Percentiles rank a stretch among this genome's conserved stretches.
Evolutionary conservation across 768 basidiomycete species (phyloP).

Genomic region (Butyriboletus loyo): DNA sequence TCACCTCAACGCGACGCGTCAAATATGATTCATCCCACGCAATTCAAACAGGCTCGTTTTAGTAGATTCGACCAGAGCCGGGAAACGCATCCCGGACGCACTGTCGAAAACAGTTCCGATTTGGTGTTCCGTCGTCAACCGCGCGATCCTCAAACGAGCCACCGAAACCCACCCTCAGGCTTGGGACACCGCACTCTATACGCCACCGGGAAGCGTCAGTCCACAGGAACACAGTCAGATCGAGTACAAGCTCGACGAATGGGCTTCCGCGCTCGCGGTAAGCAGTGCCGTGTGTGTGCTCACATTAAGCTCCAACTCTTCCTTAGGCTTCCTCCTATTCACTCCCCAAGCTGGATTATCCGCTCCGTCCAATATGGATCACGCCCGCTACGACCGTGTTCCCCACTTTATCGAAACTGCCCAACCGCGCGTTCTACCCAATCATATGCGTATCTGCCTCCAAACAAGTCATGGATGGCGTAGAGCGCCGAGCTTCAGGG

Average conservation of each 20-base stretch:
- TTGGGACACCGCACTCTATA: slow-evolving; percentile 66
- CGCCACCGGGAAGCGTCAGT: slow-evolving; percentile 66
- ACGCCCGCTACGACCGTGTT: slow-evolving; percentile 64
- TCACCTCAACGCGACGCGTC: not conserved
- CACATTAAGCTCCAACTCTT: not conserved
- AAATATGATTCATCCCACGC: not conserved
- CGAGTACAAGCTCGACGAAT: slow-evolving; percentile 54
- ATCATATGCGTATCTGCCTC: slow-evolving; percentile 88
- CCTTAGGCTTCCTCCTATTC: slow-evolving; percentile 66
- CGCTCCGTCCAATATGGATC: slow-evolving; percentile 86
- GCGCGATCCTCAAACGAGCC: slow-evolving; percentile 40
- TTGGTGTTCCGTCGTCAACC: slow-evolving; percentile 90
- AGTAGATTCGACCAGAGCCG: slow-evolving; percentile 90
- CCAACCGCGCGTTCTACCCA: slow-evolving; percentile 48
- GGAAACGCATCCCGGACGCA: slow-evolving; percentile 93
- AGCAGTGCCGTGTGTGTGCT: too few relatives aligned
- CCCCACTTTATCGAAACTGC: slow-evolving; percentile 35
- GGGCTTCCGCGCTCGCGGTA: slow-evolving; percentile 71
- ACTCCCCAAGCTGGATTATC: slow-evolving; percentile 55
- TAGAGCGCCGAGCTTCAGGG: slow-evolving; percentile 61
- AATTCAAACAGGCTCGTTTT: slow-evolving; percentile 72
- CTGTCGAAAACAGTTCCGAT: slow-evolving; percentile 91
- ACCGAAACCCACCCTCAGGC: slow-evolving; percentile 1
- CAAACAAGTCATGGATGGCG: slow-evolving; percentile 55
- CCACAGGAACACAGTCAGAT: slow-evolving; percentile 82